Evolutionary conservation across 2,329 filamentous ascomycete genomes (phyloP).

Genomic region (Didymella sp.): DNA sequence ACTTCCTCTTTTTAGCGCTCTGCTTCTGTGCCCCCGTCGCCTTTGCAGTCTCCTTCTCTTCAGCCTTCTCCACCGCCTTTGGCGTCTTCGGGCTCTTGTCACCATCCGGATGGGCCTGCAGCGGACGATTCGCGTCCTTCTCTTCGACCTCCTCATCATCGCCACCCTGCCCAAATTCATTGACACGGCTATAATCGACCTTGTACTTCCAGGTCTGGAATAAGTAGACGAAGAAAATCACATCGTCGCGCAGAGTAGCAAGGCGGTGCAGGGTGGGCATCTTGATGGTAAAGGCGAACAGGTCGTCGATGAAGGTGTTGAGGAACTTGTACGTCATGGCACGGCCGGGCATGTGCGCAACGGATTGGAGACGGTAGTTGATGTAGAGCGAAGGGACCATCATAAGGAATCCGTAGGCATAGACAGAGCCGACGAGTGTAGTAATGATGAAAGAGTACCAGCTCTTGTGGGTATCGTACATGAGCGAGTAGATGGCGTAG

Average conservation of each 20-base stretch:
- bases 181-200: slow-evolving; percentile 88
- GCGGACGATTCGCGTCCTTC: slow-evolving; percentile 54
- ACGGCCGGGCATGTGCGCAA: slow-evolving; percentile 95
- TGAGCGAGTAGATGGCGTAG: slow-evolving; percentile 87
- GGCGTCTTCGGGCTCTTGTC: slow-evolving; percentile 39
- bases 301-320: slow-evolving; percentile 98
- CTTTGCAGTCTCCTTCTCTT: slow-evolving; percentile 23
- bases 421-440: slow-evolving; percentile 93
- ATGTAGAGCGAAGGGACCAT: slow-evolving; percentile 98
- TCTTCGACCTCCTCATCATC: slow-evolving; percentile 73
- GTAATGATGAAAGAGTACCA: slow-evolving; percentile 98
- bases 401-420: slow-evolving; percentile 98
- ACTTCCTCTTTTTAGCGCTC: slow-evolving; percentile 45
- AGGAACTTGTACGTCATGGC: slow-evolving; percentile 99
- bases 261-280: slow-evolving; percentile 95
- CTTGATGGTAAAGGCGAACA: slow-evolving; percentile 99
- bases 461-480: slow-evolving; percentile 95
- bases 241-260: slow-evolving; percentile 89
- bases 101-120: slow-evolving; percentile 45
- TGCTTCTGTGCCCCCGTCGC: slow-evolving; percentile 39
- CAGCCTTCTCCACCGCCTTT: slow-evolving; percentile 21
- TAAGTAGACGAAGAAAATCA: slow-evolving; percentile 97
- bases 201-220: slow-evolving; percentile 95
- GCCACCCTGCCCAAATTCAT: slow-evolving; percentile 98
- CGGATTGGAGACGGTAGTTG: slow-evolving; percentile 91